Evolutionary conservation across 176 grass and related monocot species (phyloP), one percentile per base, ranked within the genome.

Genomic region (Aechmea fasciata): DNA sequence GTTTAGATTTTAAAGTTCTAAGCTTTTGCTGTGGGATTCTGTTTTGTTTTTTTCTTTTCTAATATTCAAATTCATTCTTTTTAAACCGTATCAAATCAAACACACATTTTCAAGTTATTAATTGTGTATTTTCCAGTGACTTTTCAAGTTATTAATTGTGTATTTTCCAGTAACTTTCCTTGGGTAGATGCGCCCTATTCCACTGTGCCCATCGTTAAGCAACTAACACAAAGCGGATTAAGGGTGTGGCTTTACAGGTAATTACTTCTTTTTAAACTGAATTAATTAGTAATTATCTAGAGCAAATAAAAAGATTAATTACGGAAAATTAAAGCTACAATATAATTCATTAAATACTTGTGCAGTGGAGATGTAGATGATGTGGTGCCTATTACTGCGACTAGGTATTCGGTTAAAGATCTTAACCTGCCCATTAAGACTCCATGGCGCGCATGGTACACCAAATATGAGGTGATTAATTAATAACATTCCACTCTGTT

Each of bases 401-500:
- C 75, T 2, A 83, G 79, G 47, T 69, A 79, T 49, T 77, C 77
- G 2, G 17, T 86, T 28, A 25, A 62, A 10, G 71, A 80, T 11
- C 80, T 86, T 65, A 29, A 69, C 15, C 68, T 90, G 13, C 48
- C 48, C 6, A 67, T 86, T 29, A 80, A 63, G 9, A 83, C 51
- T 13, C 64, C 77, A 28, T 90, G 87, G 87, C 77, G 69, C 47
- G 83, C 87, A 2, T 90, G 87, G 83, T 80, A 80, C 78, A 63
- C 65, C 3, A 57, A 64, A 73, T 24, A 81, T 47, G 76, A 52
- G 59, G 79, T 85, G 1, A 23, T 23, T 23, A 23, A 23, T 23
- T 23, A 71, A 71, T 88, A 10, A 18, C 14, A 14, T 59, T 59
- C 12, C 10, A 57, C 54, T n/a, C 51, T 3, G 5, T 41, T 41